Conservation (phyloP, 2,329 filamentous ascomycete species). For the Dactylellina drechsleri region DNA sequence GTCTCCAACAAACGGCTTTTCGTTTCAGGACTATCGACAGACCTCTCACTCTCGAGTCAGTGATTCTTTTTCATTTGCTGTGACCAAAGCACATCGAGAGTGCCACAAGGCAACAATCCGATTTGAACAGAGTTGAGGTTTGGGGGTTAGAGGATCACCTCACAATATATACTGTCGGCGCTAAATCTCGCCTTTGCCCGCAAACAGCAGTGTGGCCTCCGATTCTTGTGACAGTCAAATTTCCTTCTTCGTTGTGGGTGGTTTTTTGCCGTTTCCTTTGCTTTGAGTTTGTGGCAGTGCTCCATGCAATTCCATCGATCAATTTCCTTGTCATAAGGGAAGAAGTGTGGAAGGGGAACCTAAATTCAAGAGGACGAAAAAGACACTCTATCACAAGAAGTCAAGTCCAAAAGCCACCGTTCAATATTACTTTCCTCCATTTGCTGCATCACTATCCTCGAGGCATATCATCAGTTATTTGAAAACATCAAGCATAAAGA, state of each 20-base stretch:
- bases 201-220: conserved; percentile 34
- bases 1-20: conserved; percentile 32
- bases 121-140: conserved; percentile 37
- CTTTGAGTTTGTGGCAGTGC: conserved; percentile 50
- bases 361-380: conserved; percentile 1
- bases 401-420: background rate
- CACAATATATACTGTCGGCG: conserved; percentile 44
- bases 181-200: conserved; percentile 45
- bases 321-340: conserved; percentile 4
- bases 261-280: conserved; percentile 13
- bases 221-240: conserved; percentile 20
- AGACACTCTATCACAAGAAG: background rate
- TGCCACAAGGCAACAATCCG: conserved; percentile 15
- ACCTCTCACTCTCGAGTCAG: conserved; percentile 19
- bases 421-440: background rate
- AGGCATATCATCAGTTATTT: background rate
- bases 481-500: background rate
- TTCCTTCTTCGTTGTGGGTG: conserved; percentile 1
- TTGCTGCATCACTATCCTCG: background rate
- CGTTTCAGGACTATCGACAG: conserved; percentile 47
- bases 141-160: conserved; percentile 54
- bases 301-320: conserved; percentile 4
- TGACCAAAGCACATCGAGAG: conserved; percentile 35
- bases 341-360: conserved; percentile 3
- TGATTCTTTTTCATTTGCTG: conserved; percentile 28